These are phyloP conservation scores for Debaryomyces coudertii DNA, from an alignment of 1,139 yeast species.

Conservation along the genomic window DNA sequence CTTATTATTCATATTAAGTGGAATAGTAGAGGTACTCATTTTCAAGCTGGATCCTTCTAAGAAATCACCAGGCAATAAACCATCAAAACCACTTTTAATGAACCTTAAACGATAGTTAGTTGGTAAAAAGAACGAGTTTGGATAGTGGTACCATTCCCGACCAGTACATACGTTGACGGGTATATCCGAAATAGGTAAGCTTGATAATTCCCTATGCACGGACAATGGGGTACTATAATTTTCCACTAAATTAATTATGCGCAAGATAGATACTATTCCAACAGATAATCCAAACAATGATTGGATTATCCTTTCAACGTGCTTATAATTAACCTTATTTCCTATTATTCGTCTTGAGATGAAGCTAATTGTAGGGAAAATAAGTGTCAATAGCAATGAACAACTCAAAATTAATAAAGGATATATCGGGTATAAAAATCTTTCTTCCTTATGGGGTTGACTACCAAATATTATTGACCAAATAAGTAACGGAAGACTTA, in stretches of 20 bases:
- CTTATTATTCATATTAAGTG: constrained; percentile 71
- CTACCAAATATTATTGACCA: constrained; percentile 70
- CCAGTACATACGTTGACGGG: constrained; percentile 75
- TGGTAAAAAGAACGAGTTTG: constrained; percentile 81
- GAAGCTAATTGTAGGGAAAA: constrained; percentile 19
- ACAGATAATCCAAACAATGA: constrained; percentile 16
- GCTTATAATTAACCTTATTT: constrained; percentile 5
- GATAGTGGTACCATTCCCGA: constrained; percentile 93
- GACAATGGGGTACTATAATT: constrained; percentile 66
- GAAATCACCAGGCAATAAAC: constrained; percentile 88
- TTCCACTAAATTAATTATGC: constrained; percentile 46
- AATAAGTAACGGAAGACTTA: constrained; percentile 45
- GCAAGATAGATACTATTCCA: constrained; percentile 40
- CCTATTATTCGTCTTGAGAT: constrained; percentile 10
- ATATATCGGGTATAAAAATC: constrained; percentile 86
- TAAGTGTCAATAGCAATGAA: constrained; percentile 49
- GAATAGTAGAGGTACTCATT: constrained; percentile 45
- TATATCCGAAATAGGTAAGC: constrained; percentile 13
- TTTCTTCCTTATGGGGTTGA: constrained; percentile 93
- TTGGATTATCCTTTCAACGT: constrained; percentile 10
- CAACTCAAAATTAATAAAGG: constrained; percentile 68
- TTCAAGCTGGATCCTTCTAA: constrained; percentile 38
- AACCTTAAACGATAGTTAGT: constrained; percentile 62
- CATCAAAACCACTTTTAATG: constrained; percentile 78
- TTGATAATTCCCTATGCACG: constrained; percentile 16